A percentile compares a stretch with the other conserved stretches of the same genome.
Evolutionary conservation across 148 eudicot genomes (phyloP).

Genomic region (Talinum fruticosum): DNA sequence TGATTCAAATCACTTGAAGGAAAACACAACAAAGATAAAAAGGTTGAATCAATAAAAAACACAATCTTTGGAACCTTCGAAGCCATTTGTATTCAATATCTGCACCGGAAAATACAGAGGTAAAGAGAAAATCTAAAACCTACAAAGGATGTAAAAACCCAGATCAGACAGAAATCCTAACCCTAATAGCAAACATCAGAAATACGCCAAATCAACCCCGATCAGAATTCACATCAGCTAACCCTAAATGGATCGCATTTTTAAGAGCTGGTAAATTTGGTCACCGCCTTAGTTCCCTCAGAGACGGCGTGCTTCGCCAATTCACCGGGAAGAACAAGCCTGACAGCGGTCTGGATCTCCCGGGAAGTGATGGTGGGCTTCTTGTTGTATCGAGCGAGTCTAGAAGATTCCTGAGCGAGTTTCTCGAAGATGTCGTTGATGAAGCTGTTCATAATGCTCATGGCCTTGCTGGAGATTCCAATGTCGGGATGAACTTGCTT

Average conservation of each 20-base stretch:
- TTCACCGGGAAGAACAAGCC: slow-evolving; percentile 46
- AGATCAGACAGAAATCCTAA: background rate
- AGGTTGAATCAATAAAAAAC: background rate
- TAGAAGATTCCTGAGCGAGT: slow-evolving; percentile 42
- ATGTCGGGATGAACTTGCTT: slow-evolving; percentile 59
- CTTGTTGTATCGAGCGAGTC: slow-evolving; percentile 43
- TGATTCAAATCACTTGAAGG: no score
- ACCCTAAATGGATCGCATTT: background rate
- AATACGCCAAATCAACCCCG: background rate
- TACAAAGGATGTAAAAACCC: background rate
- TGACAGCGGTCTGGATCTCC: slow-evolving; percentile 46
- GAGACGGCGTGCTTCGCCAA: slow-evolving; percentile 49
- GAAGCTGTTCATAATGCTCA: slow-evolving; percentile 56
- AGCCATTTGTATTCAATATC: background rate
- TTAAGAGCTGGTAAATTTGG: slow-evolving; percentile 40
- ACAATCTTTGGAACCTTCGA: background rate
- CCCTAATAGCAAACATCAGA: background rate
- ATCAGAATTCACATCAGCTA: background rate
- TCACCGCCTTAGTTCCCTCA: slow-evolving; percentile 48
- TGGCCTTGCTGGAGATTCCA: slow-evolving; percentile 55
- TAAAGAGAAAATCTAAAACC: background rate
- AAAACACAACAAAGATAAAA: background rate
- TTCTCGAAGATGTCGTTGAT: slow-evolving; percentile 49
- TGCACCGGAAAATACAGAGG: background rate
- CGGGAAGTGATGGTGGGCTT: slow-evolving; percentile 46